These are phyloP conservation scores for Priceomyces haplophilus DNA, from an alignment of 805 yeast genomes.

Conservation along the genomic window DNA sequence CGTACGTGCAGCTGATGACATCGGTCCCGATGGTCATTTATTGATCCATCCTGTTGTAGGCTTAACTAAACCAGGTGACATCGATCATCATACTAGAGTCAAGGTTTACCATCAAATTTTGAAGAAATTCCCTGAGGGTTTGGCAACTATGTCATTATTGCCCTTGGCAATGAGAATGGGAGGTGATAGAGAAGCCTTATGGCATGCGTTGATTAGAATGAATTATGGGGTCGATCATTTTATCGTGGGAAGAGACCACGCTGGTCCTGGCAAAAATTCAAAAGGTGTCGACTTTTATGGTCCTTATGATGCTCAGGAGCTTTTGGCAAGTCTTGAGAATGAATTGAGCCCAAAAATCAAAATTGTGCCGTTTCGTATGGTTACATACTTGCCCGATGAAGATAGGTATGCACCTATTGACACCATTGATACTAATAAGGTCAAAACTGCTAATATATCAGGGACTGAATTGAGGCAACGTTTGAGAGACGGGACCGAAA, in stretches of 20 bases:
- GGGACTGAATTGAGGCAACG: conserved; percentile 93
- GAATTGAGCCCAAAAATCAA: conserved; percentile 71
- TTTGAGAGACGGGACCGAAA: conserved; percentile 78
- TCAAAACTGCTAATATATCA: conserved; percentile 81
- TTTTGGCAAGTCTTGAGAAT: conserved; percentile 69
- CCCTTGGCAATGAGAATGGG: conserved; percentile 99
- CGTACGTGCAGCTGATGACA: conserved; percentile 92
- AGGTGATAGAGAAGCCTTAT: conserved; percentile 96
- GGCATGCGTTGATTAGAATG: conserved; percentile 97
- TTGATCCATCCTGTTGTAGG: conserved; percentile 97
- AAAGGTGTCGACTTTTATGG: conserved; percentile 93
- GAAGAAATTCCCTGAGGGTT: conserved; percentile 90
- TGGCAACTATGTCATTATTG: conserved; percentile 82
- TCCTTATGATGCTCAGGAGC: conserved; percentile 92
- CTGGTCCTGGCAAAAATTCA: conserved; percentile 90
- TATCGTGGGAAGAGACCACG: conserved; percentile 97
- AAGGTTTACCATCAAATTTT: conserved; percentile 90
- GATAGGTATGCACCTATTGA: conserved; percentile 95
- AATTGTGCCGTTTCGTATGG: conserved; percentile 96
- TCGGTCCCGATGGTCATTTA: conserved; percentile 70
- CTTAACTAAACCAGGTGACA: conserved; percentile 94
- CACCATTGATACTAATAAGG: conserved; percentile 72
- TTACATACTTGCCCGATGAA: conserved; percentile 91
- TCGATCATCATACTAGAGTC: conserved; percentile 96
- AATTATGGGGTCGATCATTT: conserved; percentile 96